phyloP scores from a whole-genome alignment of 768 basidiomycete species.

The Clathrus columnatus region DNA sequence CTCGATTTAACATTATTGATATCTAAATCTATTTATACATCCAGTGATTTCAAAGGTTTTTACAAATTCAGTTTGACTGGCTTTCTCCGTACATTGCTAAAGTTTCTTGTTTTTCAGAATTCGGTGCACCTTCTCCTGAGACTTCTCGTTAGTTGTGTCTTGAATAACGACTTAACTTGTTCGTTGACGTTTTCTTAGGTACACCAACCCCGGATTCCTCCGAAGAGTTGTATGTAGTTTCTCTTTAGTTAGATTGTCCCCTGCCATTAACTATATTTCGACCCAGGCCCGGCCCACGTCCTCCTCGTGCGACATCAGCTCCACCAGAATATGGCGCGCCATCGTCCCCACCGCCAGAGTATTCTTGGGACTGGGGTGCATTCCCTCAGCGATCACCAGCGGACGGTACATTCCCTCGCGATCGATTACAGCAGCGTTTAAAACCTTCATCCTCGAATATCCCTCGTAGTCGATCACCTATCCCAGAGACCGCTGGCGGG shows the following conservation, averaged over 20 bases:
- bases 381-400: slow-evolving; percentile 76
- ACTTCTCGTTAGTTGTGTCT: slow-evolving; percentile 8
- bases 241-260: neutral
- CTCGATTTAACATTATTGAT: neutral
- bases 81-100: neutral
- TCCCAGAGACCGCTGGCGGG: slow-evolving; percentile 30
- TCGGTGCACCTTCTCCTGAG: neutral
- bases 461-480: slow-evolving; percentile 3
- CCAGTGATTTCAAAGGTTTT: neutral
- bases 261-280: neutral
- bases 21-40: neutral
- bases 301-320: slow-evolving; percentile 12
- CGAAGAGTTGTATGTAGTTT: neutral
- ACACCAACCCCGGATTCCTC: slow-evolving; percentile 9
- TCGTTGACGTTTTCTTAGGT: neutral
- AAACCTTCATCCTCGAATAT: neutral
- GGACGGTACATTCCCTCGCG: slow-evolving; percentile 36
- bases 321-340: slow-evolving; percentile 13
- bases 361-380: slow-evolving; percentile 92
- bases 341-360: slow-evolving; percentile 34
- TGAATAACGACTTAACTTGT: neutral
- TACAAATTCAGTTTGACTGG: neutral
- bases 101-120: too few species aligned
- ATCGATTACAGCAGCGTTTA: neutral
- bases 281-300: slow-evolving; percentile 3